Percentiles rank a stretch among this genome's conserved stretches.
These are phyloP conservation scores for Sporothrix phasma DNA, from an alignment of 2,329 filamentous ascomycete species.

Conservation along the genomic window DNA sequence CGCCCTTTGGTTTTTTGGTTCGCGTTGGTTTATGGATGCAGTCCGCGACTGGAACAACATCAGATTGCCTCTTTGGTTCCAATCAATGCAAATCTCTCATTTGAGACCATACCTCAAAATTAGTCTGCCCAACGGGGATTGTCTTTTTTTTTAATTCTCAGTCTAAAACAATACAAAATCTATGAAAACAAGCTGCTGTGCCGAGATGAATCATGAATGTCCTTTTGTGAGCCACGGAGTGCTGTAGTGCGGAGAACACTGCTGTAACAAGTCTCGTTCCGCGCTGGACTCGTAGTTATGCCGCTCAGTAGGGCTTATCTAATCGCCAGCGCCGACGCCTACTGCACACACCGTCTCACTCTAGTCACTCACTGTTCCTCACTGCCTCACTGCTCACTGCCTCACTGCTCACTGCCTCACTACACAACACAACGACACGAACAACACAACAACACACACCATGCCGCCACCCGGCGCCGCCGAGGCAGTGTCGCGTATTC, in stretches of 20 bases:
- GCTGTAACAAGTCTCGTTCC: too few species aligned
- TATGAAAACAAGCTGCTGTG: not conserved
- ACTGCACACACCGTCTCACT: not conserved
- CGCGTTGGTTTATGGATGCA: not conserved
- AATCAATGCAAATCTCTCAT: not conserved
- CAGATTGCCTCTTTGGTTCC: not conserved
- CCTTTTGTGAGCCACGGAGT: too few species aligned
- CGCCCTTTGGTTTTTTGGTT: too few species aligned
- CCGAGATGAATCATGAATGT: not conserved
- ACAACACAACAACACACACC: not conserved
- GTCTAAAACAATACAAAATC: not conserved
- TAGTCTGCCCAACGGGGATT: not conserved
- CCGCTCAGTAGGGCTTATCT: slow-evolving; percentile 3
- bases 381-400: not conserved
- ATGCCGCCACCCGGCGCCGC: not conserved
- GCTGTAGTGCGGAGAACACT: too few species aligned
- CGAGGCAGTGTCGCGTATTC: not conserved
- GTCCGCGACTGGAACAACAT: not conserved
- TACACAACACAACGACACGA: too few species aligned
- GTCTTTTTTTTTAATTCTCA: not conserved
- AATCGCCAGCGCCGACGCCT: not conserved
- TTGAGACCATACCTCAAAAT: too few species aligned
- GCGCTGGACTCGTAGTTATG: too few species aligned
- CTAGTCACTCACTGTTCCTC: not conserved
- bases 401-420: not conserved